Conservation (phyloP, 495 filamentous ascomycete species). For the Halenospora varia region DNA sequence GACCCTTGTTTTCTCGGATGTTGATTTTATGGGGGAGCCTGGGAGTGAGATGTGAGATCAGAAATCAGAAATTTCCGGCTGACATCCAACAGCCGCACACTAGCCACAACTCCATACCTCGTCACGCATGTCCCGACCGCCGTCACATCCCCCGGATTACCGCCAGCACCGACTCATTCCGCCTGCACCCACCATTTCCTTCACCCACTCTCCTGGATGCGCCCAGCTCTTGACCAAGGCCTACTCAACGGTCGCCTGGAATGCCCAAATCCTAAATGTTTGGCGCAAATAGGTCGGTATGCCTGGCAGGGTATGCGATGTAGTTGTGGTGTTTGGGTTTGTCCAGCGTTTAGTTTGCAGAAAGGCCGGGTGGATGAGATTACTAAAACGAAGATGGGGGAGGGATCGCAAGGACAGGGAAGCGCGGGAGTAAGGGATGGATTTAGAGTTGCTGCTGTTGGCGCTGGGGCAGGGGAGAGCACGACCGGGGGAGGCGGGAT, state of each 20-base stretch:
- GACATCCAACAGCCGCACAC: conserved; percentile 41
- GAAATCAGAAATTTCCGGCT: too few relatives aligned
- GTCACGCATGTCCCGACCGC: conserved; percentile 43
- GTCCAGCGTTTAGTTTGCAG: conserved; percentile 83
- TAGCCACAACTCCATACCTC: conserved; percentile 62
- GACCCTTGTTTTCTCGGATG: neutral
- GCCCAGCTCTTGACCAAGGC: conserved; percentile 68
- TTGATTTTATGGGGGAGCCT: too few relatives aligned
- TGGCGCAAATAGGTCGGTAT: conserved; percentile 81
- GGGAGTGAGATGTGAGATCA: too few relatives aligned
- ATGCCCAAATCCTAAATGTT: conserved; percentile 74
- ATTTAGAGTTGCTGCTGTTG: neutral
- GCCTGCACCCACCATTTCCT: conserved; percentile 82
- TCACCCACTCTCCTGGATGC: conserved; percentile 93
- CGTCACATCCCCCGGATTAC: conserved; percentile 10
- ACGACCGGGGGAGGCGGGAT: conserved; percentile 7
- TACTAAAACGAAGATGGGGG: conserved; percentile 11
- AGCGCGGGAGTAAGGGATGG: neutral
- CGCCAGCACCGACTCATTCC: conserved; percentile 16
- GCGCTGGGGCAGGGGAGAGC: neutral
- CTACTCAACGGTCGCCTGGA: conserved; percentile 76
- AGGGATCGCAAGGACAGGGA: conserved; percentile 2
- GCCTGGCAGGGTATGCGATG: conserved; percentile 95
- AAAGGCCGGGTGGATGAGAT: conserved; percentile 78
- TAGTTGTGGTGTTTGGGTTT: conserved; percentile 85